Conservation (phyloP, 768 basidiomycete species). For the Russula sp. region DNA sequence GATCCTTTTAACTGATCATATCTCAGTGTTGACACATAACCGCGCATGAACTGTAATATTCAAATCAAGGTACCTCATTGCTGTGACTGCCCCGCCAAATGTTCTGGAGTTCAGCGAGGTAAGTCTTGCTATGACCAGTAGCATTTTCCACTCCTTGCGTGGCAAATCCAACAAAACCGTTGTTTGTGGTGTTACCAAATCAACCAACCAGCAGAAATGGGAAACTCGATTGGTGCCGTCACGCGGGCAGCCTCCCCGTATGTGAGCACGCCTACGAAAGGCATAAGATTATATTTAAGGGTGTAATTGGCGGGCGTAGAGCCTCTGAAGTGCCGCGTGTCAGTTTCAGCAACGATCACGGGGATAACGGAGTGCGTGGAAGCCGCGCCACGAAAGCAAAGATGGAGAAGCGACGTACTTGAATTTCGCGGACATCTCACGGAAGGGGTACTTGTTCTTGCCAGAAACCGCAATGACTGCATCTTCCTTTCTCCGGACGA, state of each 20-base stretch:
- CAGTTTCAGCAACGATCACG: conserved; percentile 17
- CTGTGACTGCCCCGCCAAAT: background rate
- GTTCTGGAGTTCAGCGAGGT: background rate
- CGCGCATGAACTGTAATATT: no score
- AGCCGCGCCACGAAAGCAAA: background rate
- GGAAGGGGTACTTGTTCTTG: conserved; percentile 81
- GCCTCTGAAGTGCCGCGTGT: conserved; percentile 39
- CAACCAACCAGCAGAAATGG: conserved; percentile 17
- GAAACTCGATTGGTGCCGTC: conserved; percentile 30
- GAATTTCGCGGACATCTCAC: conserved; percentile 67
- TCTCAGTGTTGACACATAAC: no score
- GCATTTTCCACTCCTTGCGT: background rate
- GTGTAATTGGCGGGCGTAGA: conserved; percentile 58
- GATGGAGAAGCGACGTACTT: conserved; percentile 43
- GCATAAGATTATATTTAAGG: conserved; percentile 87
- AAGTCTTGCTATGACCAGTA: background rate
- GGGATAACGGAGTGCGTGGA: conserved; percentile 7
- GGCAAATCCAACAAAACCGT: background rate
- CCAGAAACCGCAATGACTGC: conserved; percentile 56
- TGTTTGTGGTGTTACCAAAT: background rate
- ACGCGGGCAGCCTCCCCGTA: conserved; percentile 65
- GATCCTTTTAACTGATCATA: no score
- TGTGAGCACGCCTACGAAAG: conserved; percentile 72
- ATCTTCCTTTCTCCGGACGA: conserved; percentile 73
- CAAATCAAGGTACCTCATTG: no score